Evolutionary conservation across 192 early-diverging fungal genomes (phyloP), one percentile per base, ranked within the genome.

Genomic region (Coemansia sp.): DNA sequence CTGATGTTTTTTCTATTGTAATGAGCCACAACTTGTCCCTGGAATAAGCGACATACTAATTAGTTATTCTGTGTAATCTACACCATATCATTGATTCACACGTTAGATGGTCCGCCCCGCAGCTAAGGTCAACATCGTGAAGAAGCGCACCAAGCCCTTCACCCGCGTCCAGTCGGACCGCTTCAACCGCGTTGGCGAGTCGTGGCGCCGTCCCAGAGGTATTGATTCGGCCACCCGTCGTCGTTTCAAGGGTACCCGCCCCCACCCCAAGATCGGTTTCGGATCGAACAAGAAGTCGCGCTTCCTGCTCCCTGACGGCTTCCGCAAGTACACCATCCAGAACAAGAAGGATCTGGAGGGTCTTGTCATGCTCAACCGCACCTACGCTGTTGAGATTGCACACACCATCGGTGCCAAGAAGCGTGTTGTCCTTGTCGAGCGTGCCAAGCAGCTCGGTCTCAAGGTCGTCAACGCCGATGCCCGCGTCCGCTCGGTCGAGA

Each of bases 161-260:
- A 84, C 82, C 82, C 96, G 97, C 79, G 89, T 93, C 80, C 97
- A 99, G 80, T 95, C 91, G 73, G 93, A 99, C 89, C 91, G 95
- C 81, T 99, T 91, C 87, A 91, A 88, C 86, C 87, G 90, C 67
- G 88, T 99, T 63, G 86, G 85, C 80, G 91, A 87, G 71, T 92
- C 93, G 68, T 99, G 97, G 97, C 91, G 97, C 84, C 95, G 97
- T 82, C 97, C 97, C 71, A 92, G 90, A 83, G 97, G 97, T 98
- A 99, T 99, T 85, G 97, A 99, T 81, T 93, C 89, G 86, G 85
- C 91, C 58, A 94, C 96, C 61, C 95, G 97, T 67, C 85, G 97
- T 72, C 88, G 97, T 54, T 99, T 99, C 86, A 95, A 93, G 87
- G 97, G 97, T 65, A 86, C 89, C 64, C 87, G 93, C 69, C 87